Conservation (phyloP, 2,329 filamentous ascomycete species). For the Pseudogymnoascus sp. region DNA sequence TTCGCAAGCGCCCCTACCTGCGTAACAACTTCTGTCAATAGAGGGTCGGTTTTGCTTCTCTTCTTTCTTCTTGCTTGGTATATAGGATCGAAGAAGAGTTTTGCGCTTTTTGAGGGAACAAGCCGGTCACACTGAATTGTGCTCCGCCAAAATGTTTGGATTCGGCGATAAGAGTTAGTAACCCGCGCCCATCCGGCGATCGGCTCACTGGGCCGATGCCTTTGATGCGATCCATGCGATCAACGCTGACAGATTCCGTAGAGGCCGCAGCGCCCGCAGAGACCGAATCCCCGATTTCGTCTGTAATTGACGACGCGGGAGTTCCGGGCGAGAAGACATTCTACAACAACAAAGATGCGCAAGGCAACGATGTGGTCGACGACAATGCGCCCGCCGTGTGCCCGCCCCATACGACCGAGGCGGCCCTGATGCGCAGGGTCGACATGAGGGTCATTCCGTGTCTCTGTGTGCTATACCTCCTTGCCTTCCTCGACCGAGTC, state of each 20-base stretch:
- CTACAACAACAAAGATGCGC: conserved; percentile 1
- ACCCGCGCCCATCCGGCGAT: not conserved
- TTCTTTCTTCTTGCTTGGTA: not conserved
- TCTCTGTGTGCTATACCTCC: conserved; percentile 61
- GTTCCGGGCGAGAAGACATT: not conserved
- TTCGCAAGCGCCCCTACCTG: not conserved
- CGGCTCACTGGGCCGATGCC: not conserved
- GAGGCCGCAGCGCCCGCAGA: not conserved
- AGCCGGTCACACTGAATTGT: not conserved
- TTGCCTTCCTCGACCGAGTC: conserved; percentile 63
- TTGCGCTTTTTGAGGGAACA: not conserved
- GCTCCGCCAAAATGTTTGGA: not conserved
- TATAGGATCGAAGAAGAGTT: not conserved
- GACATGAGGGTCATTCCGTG: conserved; percentile 65
- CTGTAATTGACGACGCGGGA: not conserved
- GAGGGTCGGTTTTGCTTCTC: not conserved
- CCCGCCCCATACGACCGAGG: conserved; percentile 38
- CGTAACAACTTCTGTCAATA: not conserved
- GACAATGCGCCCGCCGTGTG: conserved; percentile 24
- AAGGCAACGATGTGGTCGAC: conserved; percentile 12
- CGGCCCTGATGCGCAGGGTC: conserved; percentile 58
- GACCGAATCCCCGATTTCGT: not conserved
- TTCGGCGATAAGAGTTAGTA: conserved; percentile 7
- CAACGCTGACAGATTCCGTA: not conserved
- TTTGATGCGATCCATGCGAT: not conserved